These are phyloP conservation scores for Diatrype stigma DNA, from an alignment of 2,329 filamentous ascomycete species.

Conservation along the genomic window DNA sequence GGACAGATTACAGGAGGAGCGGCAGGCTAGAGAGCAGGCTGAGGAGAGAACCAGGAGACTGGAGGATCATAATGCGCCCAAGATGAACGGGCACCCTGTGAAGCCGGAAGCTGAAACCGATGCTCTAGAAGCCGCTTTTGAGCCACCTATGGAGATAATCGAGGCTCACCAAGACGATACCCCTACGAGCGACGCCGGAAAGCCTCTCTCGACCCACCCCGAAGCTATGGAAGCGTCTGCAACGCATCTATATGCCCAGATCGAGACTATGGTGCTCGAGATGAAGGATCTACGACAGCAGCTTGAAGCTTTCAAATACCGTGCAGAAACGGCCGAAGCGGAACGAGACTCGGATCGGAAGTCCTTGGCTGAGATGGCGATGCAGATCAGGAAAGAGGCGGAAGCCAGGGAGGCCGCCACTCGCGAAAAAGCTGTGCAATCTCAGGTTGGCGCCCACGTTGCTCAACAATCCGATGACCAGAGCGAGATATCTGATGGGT, in stretches of 20 bases:
- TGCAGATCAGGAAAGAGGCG: slow-evolving; percentile 70
- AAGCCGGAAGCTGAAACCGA: slow-evolving; percentile 33
- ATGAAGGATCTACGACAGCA: slow-evolving; percentile 78
- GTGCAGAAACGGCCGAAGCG: slow-evolving; percentile 75
- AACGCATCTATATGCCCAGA: slow-evolving; percentile 58
- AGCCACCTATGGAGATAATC: slow-evolving; percentile 35
- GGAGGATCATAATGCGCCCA: slow-evolving; percentile 47
- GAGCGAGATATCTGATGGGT: slow-evolving; percentile 13
- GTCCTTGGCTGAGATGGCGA: slow-evolving; percentile 81
- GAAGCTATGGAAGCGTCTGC: slow-evolving; percentile 34
- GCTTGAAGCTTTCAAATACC: slow-evolving; percentile 70
- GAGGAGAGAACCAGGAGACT: slow-evolving; percentile 76
- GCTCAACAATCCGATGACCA: slow-evolving; percentile 16
- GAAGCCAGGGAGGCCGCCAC: slow-evolving; percentile 45
- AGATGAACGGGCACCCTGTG: slow-evolving; percentile 33
- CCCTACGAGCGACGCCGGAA: slow-evolving; percentile 12
- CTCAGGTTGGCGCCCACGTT: slow-evolving; percentile 31
- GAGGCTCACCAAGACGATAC: slow-evolving; percentile 15
- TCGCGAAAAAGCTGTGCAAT: slow-evolving; percentile 33
- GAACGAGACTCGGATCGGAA: slow-evolving; percentile 70
- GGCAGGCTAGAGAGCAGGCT: slow-evolving; percentile 74
- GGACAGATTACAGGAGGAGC: slow-evolving; percentile 71
- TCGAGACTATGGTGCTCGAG: slow-evolving; percentile 73
- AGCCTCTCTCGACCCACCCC: slow-evolving; percentile 22
- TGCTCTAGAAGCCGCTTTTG: slow-evolving; percentile 43